Evolutionary conservation across 2,329 filamentous ascomycete genomes (phyloP).

Genomic region (Exophiala xenobiotica): DNA sequence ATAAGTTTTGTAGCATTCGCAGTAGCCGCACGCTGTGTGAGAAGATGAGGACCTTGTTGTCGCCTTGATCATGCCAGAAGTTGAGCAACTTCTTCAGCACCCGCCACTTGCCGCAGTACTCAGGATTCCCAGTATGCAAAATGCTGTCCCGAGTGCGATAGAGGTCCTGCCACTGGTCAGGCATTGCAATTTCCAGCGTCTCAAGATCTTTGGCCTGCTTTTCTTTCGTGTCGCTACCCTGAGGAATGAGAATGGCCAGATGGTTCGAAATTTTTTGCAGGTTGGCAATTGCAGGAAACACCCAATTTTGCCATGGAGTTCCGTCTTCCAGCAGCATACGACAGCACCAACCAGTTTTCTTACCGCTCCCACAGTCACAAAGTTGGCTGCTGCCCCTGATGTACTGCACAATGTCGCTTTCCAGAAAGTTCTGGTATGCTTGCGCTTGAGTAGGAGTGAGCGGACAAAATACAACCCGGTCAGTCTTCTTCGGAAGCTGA

Average conservation of each 20-base stretch:
- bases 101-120: constrained; percentile 97
- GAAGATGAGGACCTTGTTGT: constrained; percentile 88
- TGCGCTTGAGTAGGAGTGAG: constrained; percentile 76
- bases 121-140: constrained; percentile 75
- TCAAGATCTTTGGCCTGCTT: constrained; percentile 77
- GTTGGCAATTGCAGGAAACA: constrained; percentile 81
- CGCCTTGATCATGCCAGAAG: constrained; percentile 85
- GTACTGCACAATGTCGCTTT: constrained; percentile 65
- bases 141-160: constrained; percentile 76
- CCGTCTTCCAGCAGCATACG: constrained; percentile 59
- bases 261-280: constrained; percentile 91
- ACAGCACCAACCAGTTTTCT: constrained; percentile 81
- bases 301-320: constrained; percentile 66
- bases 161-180: constrained; percentile 70
- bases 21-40: constrained; percentile 86
- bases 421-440: constrained; percentile 81
- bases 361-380: constrained; percentile 69
- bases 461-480: constrained; percentile 92
- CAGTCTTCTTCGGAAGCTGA: constrained; percentile 91
- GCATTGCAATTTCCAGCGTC: constrained; percentile 71
- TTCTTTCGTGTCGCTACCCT: constrained; percentile 60
- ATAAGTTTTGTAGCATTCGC: constrained; percentile 78
- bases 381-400: constrained; percentile 66
- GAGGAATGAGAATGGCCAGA: constrained; percentile 80
- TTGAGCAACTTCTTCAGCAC: constrained; percentile 80